A percentile compares a stretch with the other conserved stretches of the same genome.
Evolutionary conservation across 345 rosid species (phyloP).

Genomic region (Hypericum androsaemum): DNA sequence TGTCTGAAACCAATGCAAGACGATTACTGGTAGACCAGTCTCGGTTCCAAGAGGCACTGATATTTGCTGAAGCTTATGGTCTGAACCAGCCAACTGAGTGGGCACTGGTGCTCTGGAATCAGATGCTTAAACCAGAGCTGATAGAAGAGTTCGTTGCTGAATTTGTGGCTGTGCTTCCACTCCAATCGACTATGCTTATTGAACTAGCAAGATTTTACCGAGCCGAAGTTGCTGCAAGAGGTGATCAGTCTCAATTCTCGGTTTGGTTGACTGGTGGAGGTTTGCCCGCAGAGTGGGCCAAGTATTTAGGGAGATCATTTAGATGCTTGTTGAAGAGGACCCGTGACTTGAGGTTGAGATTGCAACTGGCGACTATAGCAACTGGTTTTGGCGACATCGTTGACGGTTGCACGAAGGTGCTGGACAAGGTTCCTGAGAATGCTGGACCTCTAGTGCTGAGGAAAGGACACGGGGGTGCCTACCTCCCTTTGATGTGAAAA

Average conservation of each 20-base stretch:
- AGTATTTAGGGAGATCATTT: conserved; percentile 75
- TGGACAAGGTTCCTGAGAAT: conserved; percentile 73
- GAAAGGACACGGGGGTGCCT: conserved; percentile 94
- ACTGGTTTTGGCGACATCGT: conserved; percentile 73
- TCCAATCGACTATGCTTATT: conserved; percentile 71
- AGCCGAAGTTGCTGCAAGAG: conserved; percentile 86
- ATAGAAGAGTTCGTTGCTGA: conserved; percentile 89
- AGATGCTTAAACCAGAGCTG: conserved; percentile 84
- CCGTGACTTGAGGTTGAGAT: conserved; percentile 57
- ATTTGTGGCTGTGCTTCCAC: conserved; percentile 88
- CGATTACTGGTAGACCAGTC: conserved; percentile 80
- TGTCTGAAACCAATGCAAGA: conserved; percentile 86
- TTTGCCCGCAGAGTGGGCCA: conserved; percentile 93
- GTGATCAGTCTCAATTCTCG: conserved; percentile 89
- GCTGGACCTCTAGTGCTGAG: conserved; percentile 69
- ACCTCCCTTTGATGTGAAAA: conserved; percentile 79
- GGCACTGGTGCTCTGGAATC: conserved; percentile 92
- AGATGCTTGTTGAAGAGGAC: conserved; percentile 84
- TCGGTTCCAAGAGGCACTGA: conserved; percentile 86
- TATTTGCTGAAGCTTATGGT: conserved; percentile 93
- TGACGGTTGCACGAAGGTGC: conserved; percentile 39
- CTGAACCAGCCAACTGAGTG: conserved; percentile 95
- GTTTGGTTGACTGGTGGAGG: conserved; percentile 96
- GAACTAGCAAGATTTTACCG: conserved; percentile 82
- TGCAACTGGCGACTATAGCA: conserved; percentile 72